A percentile compares a stretch with the other conserved stretches of the same genome.
These are phyloP conservation scores for Solanum chacoense DNA, from an alignment of 305 asterid genomes.

Conservation along the genomic window DNA sequence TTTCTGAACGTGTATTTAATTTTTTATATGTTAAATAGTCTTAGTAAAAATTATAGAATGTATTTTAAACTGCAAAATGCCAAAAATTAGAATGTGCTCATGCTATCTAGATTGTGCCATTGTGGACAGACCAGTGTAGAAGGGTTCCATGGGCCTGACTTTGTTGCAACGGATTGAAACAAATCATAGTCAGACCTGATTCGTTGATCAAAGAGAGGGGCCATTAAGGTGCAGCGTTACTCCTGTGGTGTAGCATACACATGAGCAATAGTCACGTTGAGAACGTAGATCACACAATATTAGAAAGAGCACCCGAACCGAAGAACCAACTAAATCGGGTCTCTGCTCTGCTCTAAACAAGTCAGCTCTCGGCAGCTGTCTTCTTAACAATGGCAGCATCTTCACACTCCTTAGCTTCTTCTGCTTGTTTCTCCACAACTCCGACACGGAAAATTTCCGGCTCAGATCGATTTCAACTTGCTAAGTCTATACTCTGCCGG, in stretches of 20 bases:
- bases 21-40: not conserved
- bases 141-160: not conserved
- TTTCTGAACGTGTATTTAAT: not conserved
- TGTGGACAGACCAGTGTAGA: not conserved
- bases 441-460: slow-evolving; percentile 13
- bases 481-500: slow-evolving; percentile 15
- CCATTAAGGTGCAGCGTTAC: not conserved
- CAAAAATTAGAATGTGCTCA: not conserved
- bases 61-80: not conserved
- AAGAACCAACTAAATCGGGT: not conserved
- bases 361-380: not conserved
- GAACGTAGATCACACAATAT: not conserved
- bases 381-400: slow-evolving; percentile 55
- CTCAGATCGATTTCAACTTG: slow-evolving; percentile 11
- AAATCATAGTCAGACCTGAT: not conserved
- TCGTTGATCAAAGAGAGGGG: not conserved
- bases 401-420: slow-evolving; percentile 23
- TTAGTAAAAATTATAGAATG: not conserved
- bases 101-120: not conserved
- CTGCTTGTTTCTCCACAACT: slow-evolving; percentile 38
- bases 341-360: not conserved
- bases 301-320: not conserved
- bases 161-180: not conserved
- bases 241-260: not conserved
- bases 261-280: not conserved